phyloP scores from a whole-genome alignment of 306 rosid genomes.

The Citrullus mucosospermus region DNA sequence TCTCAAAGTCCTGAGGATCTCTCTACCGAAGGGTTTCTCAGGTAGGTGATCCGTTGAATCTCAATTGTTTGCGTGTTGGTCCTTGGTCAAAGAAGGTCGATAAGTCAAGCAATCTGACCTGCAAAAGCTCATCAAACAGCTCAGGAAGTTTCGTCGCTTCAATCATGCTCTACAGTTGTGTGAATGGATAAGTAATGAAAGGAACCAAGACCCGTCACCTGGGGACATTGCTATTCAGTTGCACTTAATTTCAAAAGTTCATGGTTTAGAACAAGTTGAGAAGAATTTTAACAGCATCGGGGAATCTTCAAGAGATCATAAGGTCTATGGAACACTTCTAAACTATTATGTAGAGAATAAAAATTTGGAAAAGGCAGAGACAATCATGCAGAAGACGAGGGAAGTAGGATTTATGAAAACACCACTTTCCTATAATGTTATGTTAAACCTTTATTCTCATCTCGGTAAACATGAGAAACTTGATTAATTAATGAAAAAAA shows the following conservation, averaged over 20 bases:
- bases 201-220: constrained; percentile 9
- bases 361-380: constrained; percentile 43
- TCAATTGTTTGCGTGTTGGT: constrained; percentile 31
- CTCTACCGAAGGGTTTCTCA: constrained; percentile 22
- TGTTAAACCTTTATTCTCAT: constrained; percentile 48
- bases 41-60: constrained; percentile 21
- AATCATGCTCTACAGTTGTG: constrained; percentile 62
- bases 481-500: constrained; percentile 32
- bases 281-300: constrained; percentile 27
- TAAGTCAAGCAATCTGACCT: constrained; percentile 18
- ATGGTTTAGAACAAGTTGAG: constrained; percentile 49
- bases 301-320: constrained; percentile 19
- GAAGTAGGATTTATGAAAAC: constrained; percentile 12
- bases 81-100: constrained; percentile 49
- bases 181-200: constrained; percentile 39
- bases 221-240: constrained; percentile 34
- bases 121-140: constrained; percentile 19
- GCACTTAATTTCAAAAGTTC: constrained; percentile 48
- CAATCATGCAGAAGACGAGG: constrained; percentile 35
- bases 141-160: constrained; percentile 33
- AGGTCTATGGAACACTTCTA: constrained; percentile 42
- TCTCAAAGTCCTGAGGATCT: constrained; percentile 12
- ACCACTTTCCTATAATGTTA: constrained; percentile 26
- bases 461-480: constrained; percentile 39
- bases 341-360: constrained; percentile 39